A percentile compares a stretch with the other conserved stretches of the same genome.
phyloP scores from a whole-genome alignment of 768 basidiomycete species.

The Neoboletus subvelutipes region DNA sequence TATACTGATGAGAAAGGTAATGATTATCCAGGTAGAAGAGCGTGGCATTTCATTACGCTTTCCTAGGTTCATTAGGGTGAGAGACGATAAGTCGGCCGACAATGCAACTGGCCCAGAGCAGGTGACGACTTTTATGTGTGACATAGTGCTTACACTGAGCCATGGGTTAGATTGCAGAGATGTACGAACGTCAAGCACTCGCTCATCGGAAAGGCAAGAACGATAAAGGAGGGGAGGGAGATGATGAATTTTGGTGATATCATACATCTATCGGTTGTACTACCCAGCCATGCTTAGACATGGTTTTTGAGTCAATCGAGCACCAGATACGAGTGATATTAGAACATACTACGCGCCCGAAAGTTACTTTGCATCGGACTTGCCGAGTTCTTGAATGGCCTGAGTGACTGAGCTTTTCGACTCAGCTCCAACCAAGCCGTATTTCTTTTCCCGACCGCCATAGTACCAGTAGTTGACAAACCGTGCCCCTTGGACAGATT shows the following conservation, averaged over 20 bases:
- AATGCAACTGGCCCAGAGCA: slow-evolving; percentile 94
- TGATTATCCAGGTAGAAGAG: slow-evolving; percentile 62
- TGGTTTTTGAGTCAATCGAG: not conserved
- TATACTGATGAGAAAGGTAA: slow-evolving; percentile 1
- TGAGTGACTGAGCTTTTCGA: slow-evolving; percentile 45
- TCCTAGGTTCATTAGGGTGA: slow-evolving; percentile 87
- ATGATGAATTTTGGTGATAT: slow-evolving; percentile 78
- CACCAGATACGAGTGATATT: not conserved
- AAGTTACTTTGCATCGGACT: slow-evolving; percentile 28
- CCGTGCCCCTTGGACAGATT: slow-evolving; percentile 77
- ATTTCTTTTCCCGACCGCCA: slow-evolving; percentile 79
- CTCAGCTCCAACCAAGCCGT: slow-evolving; percentile 38
- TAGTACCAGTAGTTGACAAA: slow-evolving; percentile 91
- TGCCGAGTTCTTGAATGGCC: slow-evolving; percentile 45
- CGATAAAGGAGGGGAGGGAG: slow-evolving; percentile 56
- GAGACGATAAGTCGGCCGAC: slow-evolving; percentile 92
- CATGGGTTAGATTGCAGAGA: slow-evolving; percentile 73
- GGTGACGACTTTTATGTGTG: slow-evolving; percentile 42
- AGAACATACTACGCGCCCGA: slow-evolving; percentile 1
- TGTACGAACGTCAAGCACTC: slow-evolving; percentile 87
- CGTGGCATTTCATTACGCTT: slow-evolving; percentile 95
- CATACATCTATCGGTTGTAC: slow-evolving; percentile 16
- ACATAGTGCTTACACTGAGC: slow-evolving; percentile 1
- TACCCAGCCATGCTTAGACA: slow-evolving; percentile 13
- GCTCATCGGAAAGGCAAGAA: slow-evolving; percentile 75